Evolutionary conservation across 768 basidiomycete genomes (phyloP).

Genomic region (Lepiota brunneoincarnata): DNA sequence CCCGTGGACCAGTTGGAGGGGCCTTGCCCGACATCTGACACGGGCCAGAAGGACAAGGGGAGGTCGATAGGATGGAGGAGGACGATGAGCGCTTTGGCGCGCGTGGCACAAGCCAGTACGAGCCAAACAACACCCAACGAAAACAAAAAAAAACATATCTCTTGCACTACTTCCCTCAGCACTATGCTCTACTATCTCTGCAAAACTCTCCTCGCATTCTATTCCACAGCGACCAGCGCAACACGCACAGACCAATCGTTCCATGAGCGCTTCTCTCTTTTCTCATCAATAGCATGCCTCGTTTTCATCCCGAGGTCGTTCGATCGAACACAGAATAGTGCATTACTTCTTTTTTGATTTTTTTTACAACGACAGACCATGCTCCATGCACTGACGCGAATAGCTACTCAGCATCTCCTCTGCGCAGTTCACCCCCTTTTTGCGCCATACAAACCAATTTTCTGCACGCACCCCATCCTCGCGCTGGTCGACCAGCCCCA

Average conservation of each 20-base stretch:
- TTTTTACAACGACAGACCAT: too few species aligned
- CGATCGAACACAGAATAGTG: slow-evolving; percentile 66
- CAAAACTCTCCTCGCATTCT: not conserved
- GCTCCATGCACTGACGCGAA: too few species aligned
- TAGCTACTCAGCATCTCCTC: not conserved
- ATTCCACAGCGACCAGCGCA: not conserved
- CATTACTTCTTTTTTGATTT: slow-evolving; percentile 48
- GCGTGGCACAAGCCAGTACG: not conserved
- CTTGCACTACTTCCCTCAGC: not conserved
- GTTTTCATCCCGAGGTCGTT: slow-evolving; percentile 53
- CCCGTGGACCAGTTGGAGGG: slow-evolving; percentile 72
- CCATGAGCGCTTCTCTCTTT: not conserved
- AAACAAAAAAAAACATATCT: not conserved
- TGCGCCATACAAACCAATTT: slow-evolving; percentile 23
- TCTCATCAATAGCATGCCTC: not conserved
- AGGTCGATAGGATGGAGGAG: not conserved
- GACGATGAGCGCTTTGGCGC: not conserved
- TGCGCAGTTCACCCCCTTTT: too few species aligned
- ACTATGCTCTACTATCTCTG: not conserved
- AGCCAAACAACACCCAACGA: slow-evolving; percentile 5
- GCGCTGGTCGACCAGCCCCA: slow-evolving; percentile 26
- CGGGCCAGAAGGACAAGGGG: not conserved
- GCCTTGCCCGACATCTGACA: slow-evolving; percentile 70
- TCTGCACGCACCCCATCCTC: slow-evolving; percentile 24
- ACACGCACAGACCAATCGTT: not conserved